A percentile compares a stretch with the other conserved stretches of the same genome.
Evolutionary conservation across 352 stramenopile genomes (phyloP).

Genomic region (Thraustotheca clavata): DNA sequence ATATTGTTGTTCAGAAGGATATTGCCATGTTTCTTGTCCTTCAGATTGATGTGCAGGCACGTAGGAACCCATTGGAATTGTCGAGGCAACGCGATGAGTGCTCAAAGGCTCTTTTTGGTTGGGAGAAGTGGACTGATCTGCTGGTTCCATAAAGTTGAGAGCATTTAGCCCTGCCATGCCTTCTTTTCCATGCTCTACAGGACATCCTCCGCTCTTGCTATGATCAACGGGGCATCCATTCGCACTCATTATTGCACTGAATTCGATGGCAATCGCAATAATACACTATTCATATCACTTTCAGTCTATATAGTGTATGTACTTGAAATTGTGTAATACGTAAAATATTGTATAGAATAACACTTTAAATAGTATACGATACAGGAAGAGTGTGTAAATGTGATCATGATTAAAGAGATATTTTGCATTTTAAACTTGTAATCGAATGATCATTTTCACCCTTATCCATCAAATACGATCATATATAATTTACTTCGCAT

Average conservation of each 20-base stretch:
- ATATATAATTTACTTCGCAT: too few species aligned
- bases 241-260: neutral
- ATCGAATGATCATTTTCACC: too few species aligned
- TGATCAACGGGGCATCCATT: slow-evolving; percentile 17
- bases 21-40: slow-evolving; percentile 86
- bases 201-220: slow-evolving; percentile 2
- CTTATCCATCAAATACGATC: too few species aligned
- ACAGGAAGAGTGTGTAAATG: too few species aligned
- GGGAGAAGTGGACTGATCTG: neutral
- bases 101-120: slow-evolving; percentile 33
- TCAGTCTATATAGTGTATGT: too few species aligned
- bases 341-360: too few species aligned
- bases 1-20: slow-evolving; percentile 97
- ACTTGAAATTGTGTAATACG: too few species aligned
- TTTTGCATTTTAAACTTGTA: too few species aligned
- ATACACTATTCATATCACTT: neutral
- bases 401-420: too few species aligned
- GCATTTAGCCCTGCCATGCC: slow-evolving; percentile 13
- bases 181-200: slow-evolving; percentile 12
- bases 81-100: slow-evolving; percentile 83
- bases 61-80: slow-evolving; percentile 91
- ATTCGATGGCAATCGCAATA: neutral
- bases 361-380: too few species aligned
- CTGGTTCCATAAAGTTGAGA: slow-evolving; percentile 22
- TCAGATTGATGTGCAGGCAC: slow-evolving; percentile 54